Conservation (phyloP, 75 land plant species). For the Sequoiadendron giganteum region DNA sequence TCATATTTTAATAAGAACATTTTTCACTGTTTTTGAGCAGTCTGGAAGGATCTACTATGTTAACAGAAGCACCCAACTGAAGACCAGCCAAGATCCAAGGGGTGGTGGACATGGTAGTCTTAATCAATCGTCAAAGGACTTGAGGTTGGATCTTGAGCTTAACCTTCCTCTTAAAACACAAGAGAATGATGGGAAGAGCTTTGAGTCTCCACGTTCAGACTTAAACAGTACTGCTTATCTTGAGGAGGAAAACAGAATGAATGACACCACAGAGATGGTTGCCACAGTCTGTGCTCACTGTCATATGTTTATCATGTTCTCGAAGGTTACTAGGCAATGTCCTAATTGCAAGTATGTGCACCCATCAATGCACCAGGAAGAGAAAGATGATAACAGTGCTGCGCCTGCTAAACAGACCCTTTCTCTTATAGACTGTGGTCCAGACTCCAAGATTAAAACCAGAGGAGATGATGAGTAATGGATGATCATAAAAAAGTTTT, state of each 20-base stretch:
- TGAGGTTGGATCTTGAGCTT: conserved; percentile 3
- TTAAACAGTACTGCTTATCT: neutral
- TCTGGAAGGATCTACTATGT: conserved; percentile 9
- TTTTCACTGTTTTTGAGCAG: neutral
- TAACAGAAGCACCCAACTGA: conserved; percentile 6
- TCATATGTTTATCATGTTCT: conserved; percentile 9
- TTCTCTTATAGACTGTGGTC: neutral
- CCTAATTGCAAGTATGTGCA: conserved; percentile 1
- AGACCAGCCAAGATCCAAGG: conserved; percentile 6
- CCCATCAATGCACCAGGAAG: neutral
- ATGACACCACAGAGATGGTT: neutral
- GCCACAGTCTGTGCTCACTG: neutral
- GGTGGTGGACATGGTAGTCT: neutral
- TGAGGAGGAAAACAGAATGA: neutral
- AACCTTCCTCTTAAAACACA: neutral
- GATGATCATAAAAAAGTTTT: neutral
- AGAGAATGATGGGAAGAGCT: neutral
- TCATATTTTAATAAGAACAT: neutral
- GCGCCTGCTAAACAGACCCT: neutral
- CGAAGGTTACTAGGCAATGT: neutral
- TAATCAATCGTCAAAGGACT: neutral
- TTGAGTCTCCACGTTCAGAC: neutral
- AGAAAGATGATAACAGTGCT: neutral
- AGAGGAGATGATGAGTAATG: neutral
- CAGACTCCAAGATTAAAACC: neutral